Conservation (phyloP, 2,329 filamentous ascomycete genomes). For the Ciborinia camelliae region DNA sequence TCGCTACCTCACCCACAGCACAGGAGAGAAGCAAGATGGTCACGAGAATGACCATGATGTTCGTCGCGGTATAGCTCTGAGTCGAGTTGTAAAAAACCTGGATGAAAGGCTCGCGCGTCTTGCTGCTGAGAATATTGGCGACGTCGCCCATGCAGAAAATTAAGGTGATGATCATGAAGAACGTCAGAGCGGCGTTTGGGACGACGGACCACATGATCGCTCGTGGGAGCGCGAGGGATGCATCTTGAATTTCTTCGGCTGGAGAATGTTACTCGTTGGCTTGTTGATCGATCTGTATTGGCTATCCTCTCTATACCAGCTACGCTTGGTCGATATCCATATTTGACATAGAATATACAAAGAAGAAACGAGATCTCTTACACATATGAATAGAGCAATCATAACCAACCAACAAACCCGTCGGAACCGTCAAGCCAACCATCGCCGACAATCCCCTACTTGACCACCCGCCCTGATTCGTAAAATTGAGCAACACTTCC, state of each 20-base stretch:
- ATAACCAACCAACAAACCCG: slow-evolving; percentile 30
- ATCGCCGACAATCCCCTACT: slow-evolving; percentile 38
- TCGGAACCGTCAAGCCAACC: slow-evolving; percentile 40
- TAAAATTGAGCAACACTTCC: slow-evolving; percentile 31
- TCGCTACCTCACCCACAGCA: slow-evolving; percentile 39
- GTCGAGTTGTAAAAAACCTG: slow-evolving; percentile 34
- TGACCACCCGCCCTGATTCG: slow-evolving; percentile 37
- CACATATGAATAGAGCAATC: slow-evolving; percentile 40
- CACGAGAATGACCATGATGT: slow-evolving; percentile 45
- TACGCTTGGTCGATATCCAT: not conserved
- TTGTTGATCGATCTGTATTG: too few species aligned
- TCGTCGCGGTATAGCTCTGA: slow-evolving; percentile 40
- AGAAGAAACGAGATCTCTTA: too few species aligned
- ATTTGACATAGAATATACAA: not conserved
- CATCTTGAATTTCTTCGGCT: slow-evolving; percentile 50
- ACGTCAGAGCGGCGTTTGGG: slow-evolving; percentile 40
- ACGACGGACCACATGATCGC: slow-evolving; percentile 40
- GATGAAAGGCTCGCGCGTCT: slow-evolving; percentile 38
- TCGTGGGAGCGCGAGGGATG: slow-evolving; percentile 45
- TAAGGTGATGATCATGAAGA: slow-evolving; percentile 41
- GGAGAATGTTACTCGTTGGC: too few species aligned
- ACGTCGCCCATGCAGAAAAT: slow-evolving; percentile 41
- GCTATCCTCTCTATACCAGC: not conserved
- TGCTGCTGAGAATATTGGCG: slow-evolving; percentile 29
- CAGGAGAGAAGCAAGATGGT: slow-evolving; percentile 39